phyloP scores from a whole-genome alignment of 1,284 basidiomycete species.

The Malassezia caprae region DNA sequence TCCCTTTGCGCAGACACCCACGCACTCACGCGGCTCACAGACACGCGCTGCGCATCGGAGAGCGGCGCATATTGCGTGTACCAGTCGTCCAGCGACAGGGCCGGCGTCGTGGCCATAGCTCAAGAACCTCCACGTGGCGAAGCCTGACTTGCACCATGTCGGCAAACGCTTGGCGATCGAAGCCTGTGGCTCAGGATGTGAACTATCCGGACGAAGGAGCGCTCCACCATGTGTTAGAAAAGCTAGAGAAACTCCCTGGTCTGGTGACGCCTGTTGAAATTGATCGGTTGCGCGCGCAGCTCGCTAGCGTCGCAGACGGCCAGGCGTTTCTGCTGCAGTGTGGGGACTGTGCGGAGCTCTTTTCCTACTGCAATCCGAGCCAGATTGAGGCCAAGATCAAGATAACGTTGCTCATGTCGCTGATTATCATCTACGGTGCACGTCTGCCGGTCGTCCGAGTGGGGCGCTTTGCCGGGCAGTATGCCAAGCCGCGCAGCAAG shows the following conservation, averaged over 20 bases:
- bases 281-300: conserved; percentile 36
- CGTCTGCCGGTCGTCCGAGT: conserved; percentile 51
- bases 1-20: not conserved
- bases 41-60: conserved; percentile 8
- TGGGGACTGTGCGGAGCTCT: conserved; percentile 77
- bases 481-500: conserved; percentile 88
- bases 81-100: conserved; percentile 14
- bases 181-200: conserved; percentile 41
- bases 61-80: conserved; percentile 12
- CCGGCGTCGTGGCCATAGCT: not conserved
- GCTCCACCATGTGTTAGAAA: conserved; percentile 25
- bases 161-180: conserved; percentile 30
- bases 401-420: conserved; percentile 83
- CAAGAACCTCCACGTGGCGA: not conserved
- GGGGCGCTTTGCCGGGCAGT: conserved; percentile 55
- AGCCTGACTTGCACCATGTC: not conserved
- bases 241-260: conserved; percentile 37
- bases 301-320: conserved; percentile 36
- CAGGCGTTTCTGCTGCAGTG: conserved; percentile 84
- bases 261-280: conserved; percentile 41
- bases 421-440: conserved; percentile 87
- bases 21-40: conserved; percentile 12
- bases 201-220: conserved; percentile 27
- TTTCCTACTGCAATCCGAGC: conserved; percentile 59
- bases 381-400: conserved; percentile 90